phyloP scores from a whole-genome alignment of 192 early-diverging fungal genomes.

The Coemansia nantahalensis region DNA sequence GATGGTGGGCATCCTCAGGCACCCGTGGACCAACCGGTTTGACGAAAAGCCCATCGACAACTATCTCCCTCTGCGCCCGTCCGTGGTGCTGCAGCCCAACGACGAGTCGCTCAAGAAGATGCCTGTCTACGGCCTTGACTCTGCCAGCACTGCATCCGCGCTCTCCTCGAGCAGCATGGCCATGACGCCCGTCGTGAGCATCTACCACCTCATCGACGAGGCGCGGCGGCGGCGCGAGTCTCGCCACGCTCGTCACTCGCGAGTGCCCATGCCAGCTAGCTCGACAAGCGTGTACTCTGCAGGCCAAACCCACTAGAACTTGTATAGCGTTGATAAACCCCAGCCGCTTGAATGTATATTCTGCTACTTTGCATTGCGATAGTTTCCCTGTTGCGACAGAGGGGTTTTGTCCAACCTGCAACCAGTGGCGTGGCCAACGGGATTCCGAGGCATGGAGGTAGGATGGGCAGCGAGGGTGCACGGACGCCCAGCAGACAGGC shows the following conservation, averaged over 20 bases:
- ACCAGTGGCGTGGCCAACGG: no score
- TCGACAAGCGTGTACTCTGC: no score
- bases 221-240: slow-evolving; percentile 34
- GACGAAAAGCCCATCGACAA: slow-evolving; percentile 58
- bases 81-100: slow-evolving; percentile 36
- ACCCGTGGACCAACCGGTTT: slow-evolving; percentile 78
- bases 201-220: slow-evolving; percentile 48
- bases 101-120: slow-evolving; percentile 40
- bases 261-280: not conserved
- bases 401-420: no score
- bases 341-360: no score
- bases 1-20: slow-evolving; percentile 62
- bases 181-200: slow-evolving; percentile 36
- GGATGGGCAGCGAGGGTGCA: no score
- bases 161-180: slow-evolving; percentile 36
- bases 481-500: no score
- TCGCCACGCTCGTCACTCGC: slow-evolving; percentile 22
- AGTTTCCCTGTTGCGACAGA: no score
- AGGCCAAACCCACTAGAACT: no score
- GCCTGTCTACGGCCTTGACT: slow-evolving; percentile 31
- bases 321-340: not conserved
- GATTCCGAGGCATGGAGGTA: no score
- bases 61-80: slow-evolving; percentile 60
- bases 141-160: slow-evolving; percentile 26
- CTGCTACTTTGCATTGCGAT: no score